These are phyloP conservation scores for Cordyceps tenuipes DNA, from an alignment of 2,329 filamentous ascomycete genomes.

Conservation along the genomic window DNA sequence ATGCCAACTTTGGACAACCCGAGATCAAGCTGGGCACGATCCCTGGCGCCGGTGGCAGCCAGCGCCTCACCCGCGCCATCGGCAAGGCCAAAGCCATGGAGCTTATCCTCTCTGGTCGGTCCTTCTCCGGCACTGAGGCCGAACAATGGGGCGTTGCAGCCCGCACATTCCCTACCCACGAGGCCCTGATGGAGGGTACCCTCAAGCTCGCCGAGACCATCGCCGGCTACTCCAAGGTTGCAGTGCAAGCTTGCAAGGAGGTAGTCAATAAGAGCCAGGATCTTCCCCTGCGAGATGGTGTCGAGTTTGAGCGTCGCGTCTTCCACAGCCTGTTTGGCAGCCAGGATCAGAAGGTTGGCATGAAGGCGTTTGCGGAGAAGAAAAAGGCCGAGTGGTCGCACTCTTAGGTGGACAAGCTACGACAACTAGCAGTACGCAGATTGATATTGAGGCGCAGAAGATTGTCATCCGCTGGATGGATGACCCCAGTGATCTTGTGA, in stretches of 20 bases:
- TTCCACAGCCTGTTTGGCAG: slow-evolving; percentile 93
- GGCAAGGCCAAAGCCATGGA: slow-evolving; percentile 89
- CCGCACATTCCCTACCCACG: slow-evolving; percentile 67
- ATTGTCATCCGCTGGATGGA: slow-evolving; percentile 1
- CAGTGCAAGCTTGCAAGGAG: slow-evolving; percentile 86
- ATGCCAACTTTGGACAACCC: slow-evolving; percentile 88
- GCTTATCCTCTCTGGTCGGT: slow-evolving; percentile 76
- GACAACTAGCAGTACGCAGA: slow-evolving; percentile 3
- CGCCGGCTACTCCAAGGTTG: slow-evolving; percentile 77
- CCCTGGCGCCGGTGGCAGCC: slow-evolving; percentile 84
- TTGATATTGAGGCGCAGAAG: background rate
- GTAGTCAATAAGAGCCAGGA: slow-evolving; percentile 99
- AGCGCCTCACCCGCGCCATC: slow-evolving; percentile 74
- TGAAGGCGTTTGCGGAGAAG: slow-evolving; percentile 95
- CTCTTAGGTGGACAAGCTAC: slow-evolving; percentile 41
- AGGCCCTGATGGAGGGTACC: slow-evolving; percentile 73
- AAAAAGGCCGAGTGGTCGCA: slow-evolving; percentile 86
- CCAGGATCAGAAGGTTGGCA: slow-evolving; percentile 92
- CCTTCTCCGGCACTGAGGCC: slow-evolving; percentile 75
- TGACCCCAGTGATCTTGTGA: background rate
- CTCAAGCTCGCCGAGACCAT: slow-evolving; percentile 83
- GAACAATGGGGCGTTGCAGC: slow-evolving; percentile 87
- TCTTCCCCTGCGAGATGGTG: slow-evolving; percentile 73
- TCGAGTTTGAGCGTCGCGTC: slow-evolving; percentile 87
- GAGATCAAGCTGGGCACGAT: slow-evolving; percentile 94